Conservation (phyloP, 129 eudicot species). For the Glebionis coronaria region DNA sequence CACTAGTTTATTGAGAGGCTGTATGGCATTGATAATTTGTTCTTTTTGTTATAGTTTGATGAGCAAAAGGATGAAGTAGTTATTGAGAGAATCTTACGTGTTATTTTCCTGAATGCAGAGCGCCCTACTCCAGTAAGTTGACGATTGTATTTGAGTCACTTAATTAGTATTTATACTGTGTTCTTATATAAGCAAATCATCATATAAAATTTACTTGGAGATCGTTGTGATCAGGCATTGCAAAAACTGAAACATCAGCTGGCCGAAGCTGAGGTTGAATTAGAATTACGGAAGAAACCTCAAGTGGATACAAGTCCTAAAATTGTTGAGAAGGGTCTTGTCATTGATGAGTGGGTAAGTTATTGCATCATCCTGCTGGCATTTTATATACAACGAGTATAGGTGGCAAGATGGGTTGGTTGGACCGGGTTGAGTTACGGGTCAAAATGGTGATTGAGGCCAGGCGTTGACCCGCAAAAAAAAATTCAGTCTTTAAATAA, state of each 20-base stretch:
- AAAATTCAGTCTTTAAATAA: too few species aligned
- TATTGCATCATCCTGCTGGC: conserved; percentile 2
- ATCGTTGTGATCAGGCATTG: conserved; percentile 41
- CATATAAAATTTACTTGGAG: neutral
- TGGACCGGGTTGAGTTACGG: neutral
- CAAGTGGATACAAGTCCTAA: conserved; percentile 44
- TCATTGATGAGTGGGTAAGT: conserved; percentile 82
- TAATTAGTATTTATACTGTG: neutral
- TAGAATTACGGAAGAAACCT: conserved; percentile 64
- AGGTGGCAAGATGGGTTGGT: too few species aligned
- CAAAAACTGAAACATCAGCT: conserved; percentile 67
- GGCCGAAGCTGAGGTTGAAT: conserved; percentile 72
- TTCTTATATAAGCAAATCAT: neutral
- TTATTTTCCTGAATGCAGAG: conserved; percentile 66
- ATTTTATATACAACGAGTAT: neutral
- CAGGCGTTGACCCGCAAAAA: too few species aligned
- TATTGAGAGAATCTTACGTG: conserved; percentile 60
- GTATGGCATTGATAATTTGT: neutral
- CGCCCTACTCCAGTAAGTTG: conserved; percentile 65
- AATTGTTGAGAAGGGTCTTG: conserved; percentile 63
- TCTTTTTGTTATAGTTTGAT: conserved; percentile 46
- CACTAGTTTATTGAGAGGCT: neutral
- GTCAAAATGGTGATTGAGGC: too few species aligned
- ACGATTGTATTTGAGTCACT: neutral
- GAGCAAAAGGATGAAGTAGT: conserved; percentile 72